Evolutionary conservation across 441 rosid species (phyloP).

Genomic region (Theobroma grandiflorum): DNA sequence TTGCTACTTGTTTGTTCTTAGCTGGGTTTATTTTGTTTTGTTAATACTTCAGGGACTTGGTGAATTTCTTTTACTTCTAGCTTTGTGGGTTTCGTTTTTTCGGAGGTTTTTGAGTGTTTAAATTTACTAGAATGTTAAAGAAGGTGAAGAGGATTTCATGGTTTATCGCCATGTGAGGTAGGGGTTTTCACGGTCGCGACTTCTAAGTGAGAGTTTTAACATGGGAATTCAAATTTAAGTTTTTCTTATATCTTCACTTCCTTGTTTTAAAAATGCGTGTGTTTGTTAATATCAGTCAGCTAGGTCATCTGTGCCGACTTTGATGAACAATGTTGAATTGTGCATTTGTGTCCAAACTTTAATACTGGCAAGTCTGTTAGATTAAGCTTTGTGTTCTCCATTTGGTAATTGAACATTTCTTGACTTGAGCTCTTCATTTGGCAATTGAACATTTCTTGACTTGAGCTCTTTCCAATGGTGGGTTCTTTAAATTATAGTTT

Average conservation of each 20-base stretch:
- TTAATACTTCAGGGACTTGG: background rate
- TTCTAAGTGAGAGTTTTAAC: background rate
- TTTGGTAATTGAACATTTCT: background rate
- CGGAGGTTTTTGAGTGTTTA: background rate
- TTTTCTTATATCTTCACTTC: background rate
- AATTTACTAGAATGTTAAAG: background rate
- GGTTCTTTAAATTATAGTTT: background rate
- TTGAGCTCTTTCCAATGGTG: background rate
- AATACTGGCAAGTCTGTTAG: background rate
- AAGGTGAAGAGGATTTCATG: background rate
- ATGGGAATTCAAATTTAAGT: background rate
- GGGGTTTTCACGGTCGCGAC: background rate
- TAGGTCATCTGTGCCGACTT: background rate
- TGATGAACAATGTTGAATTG: background rate
- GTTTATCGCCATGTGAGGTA: background rate
- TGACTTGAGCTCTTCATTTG: background rate
- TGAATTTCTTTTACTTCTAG: background rate
- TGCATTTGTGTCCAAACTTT: background rate
- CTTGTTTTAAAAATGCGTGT: background rate
- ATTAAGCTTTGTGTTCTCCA: background rate
- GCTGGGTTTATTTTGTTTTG: background rate
- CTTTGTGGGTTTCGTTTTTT: slow-evolving; percentile 2
- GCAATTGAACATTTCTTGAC: background rate
- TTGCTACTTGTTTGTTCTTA: background rate
- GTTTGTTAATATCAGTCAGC: background rate